Base-by-base conservation (phyloP, 495 filamentous ascomycete species). In the Zalerion maritima region DNA sequence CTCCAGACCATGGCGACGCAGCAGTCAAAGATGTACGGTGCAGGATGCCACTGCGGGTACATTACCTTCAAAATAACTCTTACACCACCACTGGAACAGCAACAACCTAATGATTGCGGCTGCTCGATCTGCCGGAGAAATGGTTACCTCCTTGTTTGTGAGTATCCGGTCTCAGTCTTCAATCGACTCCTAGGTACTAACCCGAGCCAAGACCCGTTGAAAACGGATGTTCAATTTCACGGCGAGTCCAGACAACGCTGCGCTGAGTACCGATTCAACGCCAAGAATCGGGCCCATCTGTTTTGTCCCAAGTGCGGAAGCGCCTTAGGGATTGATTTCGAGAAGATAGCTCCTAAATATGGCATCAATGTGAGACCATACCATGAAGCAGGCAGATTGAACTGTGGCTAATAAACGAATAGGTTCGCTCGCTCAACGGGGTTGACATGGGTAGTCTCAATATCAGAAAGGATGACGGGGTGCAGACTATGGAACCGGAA, bases 111-210 rank as follows among this genome's bases (percentile, higher is more conserved):
- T 5, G 26, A 52, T 10, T 52, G 49, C 37, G 45, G 37, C 21
- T 52, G 49, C 23, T 52, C 49, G 5, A 31, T 36, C 3, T 52
- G 49, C 28, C n/a, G 29, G 3, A 35, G 42, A 18, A 21, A 41
- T 5, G 49, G 49, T 4, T 52, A 52, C 31, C 34, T 52, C 3
- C 39, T 52, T 18, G 43, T 52, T 9, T 49, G 49, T 52, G 37
- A 28, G 49, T 42, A 2, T 2, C 16, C n/a, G n/a, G n/a, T n/a
- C n/a, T n/a, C n/a, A n/a, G n/a, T n/a, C n/a, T n/a, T n/a, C n/a
- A n/a, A n/a, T n/a, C 24, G 7, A 21, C 12, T 21, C 20, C 18
- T 16, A 23, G 14, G 8, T 17, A 25, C 26, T 14, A 9, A 38
- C 22, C 1, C 21, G n/a, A n/a, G n/a, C n/a, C n/a, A n/a, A 46